These are phyloP conservation scores for Solanum commersonii DNA, from an alignment of 257 asterid genomes.

Conservation along the genomic window DNA sequence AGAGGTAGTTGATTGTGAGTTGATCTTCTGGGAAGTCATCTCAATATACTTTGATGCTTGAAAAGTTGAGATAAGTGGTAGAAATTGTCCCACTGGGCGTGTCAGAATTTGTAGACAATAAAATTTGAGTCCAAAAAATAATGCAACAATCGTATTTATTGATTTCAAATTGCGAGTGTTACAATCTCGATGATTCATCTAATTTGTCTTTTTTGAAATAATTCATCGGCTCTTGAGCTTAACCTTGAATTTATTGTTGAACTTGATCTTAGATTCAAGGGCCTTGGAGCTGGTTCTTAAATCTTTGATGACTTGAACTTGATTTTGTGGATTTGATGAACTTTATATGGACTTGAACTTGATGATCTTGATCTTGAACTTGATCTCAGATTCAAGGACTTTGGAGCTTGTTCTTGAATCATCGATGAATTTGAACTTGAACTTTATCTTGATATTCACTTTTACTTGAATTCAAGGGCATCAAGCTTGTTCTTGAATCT, in stretches of 20 bases:
- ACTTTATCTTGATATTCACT: neutral
- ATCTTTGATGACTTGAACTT: neutral
- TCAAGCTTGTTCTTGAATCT: neutral
- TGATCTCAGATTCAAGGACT: neutral
- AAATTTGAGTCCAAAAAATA: neutral
- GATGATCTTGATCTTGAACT: neutral
- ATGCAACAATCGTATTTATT: no score
- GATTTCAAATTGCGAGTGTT: neutral
- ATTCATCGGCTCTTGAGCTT: neutral
- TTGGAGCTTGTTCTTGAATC: neutral
- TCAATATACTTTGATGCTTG: neutral
- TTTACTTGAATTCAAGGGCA: neutral
- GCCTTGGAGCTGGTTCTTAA: neutral
- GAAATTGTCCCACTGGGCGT: neutral
- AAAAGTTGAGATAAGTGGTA: neutral
- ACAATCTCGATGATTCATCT: neutral
- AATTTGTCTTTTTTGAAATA: neutral
- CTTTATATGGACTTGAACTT: neutral
- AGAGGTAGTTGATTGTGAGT: neutral
- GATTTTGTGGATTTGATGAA: neutral
- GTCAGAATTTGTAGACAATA: neutral
- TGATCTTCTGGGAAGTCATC: neutral
- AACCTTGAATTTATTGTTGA: neutral
- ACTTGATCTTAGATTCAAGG: neutral
- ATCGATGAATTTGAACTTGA: neutral